Evolutionary conservation across 2,329 filamentous ascomycete genomes (phyloP), one percentile per base, ranked within the genome.

Genomic region (Macroventuria anomochaeta): DNA sequence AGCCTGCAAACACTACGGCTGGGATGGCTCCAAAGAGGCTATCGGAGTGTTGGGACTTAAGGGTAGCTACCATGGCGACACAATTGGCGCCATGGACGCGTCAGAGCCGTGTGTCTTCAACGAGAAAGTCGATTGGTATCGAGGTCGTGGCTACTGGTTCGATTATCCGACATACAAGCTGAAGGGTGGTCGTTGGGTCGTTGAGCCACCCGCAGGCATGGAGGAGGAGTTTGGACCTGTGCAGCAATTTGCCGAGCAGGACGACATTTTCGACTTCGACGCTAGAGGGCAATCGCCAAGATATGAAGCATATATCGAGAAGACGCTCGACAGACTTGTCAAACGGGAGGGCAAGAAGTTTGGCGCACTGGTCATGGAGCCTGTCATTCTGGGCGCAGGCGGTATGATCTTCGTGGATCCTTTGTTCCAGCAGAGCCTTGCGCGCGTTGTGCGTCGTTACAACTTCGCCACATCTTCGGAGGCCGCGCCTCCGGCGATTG

Each of bases 401-500:
- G 91, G 91, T 37, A 96, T 96, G 91, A 76, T 89, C 1, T 85
- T 96, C 59, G 88, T 87, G 82, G 91, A 96, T 61, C 91, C 91
- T 1, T 82, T 95, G 1, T 96, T 93, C 78, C 91, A 96, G 69
- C 81, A 85, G 17, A 83, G 83, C 1, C 82, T 96, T 8, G 85
- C 89, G 51, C 80, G 85, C 17, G 82, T 88, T 1, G 83, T 92
- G 41, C 87, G 90, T 31, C 70, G 76, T 3, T 84, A 83, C 12
- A 75, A 88, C 5, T 88, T 90, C 61, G 73, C 76, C 31, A 52
- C 65, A 5, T 55, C 61, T 11, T 26, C 57, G 10, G 47, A 41
- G 4, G 12, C 21, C 7, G 17, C 23, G n/a, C 25, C 25, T 23
- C 7, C 21, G 8, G 26, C 20, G 6, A 29, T 31, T 3, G 34